Evolutionary conservation across 352 stramenopile species (phyloP).

Genomic region (Phytophthora citrophthora): DNA sequence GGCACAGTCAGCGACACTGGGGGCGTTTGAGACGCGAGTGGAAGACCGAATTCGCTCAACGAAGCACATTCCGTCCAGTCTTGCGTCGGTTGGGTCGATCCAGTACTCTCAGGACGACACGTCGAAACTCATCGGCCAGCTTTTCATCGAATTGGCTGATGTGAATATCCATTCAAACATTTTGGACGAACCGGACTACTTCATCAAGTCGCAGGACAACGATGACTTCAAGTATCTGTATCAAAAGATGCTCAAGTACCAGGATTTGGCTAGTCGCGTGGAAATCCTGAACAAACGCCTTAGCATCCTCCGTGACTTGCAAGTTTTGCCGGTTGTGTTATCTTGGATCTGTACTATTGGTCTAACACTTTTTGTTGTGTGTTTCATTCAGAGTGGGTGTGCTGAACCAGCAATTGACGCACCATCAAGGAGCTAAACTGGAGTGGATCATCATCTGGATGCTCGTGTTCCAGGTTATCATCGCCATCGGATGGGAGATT

Average conservation of each 20-base stretch:
- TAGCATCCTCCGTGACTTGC: constrained; percentile 92
- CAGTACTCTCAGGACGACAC: constrained; percentile 90
- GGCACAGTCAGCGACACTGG: constrained; percentile 91
- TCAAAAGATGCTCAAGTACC: constrained; percentile 90
- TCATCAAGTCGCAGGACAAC: constrained; percentile 83
- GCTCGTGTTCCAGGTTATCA: constrained; percentile 87
- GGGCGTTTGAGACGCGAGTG: constrained; percentile 92
- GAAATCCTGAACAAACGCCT: constrained; percentile 94
- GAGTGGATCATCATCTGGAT: constrained; percentile 96
- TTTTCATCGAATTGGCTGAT: constrained; percentile 89
- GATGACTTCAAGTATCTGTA: constrained; percentile 93
- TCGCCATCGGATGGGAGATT: constrained; percentile 86
- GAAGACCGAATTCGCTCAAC: constrained; percentile 85
- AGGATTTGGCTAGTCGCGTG: constrained; percentile 92
- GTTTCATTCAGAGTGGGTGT: constrained; percentile 79
- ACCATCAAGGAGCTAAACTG: constrained; percentile 88
- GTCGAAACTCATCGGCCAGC: constrained; percentile 91
- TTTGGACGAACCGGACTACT: constrained; percentile 92
- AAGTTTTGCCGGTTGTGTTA: constrained; percentile 21
- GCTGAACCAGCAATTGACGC: constrained; percentile 89
- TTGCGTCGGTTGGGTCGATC: constrained; percentile 88
- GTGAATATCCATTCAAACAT: constrained; percentile 95
- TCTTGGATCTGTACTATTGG: background rate
- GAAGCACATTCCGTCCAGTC: constrained; percentile 86
- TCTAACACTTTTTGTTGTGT: constrained; percentile 16